Percentiles rank a stretch among this genome's conserved stretches.
These are phyloP conservation scores for Ascochyta koolunga DNA, from an alignment of 2,329 filamentous ascomycete genomes.

Conservation along the genomic window DNA sequence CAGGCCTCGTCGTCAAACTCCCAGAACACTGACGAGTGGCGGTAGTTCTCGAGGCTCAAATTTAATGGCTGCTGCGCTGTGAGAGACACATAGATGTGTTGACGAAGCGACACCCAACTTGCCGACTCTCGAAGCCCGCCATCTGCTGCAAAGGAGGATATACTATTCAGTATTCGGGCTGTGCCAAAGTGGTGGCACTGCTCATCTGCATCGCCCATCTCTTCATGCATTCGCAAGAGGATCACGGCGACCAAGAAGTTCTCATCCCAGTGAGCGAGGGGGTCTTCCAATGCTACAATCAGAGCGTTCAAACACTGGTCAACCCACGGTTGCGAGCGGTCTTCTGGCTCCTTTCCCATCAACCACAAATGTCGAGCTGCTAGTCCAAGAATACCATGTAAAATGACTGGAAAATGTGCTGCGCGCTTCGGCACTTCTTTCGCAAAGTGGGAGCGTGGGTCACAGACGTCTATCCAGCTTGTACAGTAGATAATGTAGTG, in stretches of 20 bases:
- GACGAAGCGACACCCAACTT: constrained; percentile 50
- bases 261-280: constrained; percentile 53
- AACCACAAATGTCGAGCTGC: constrained; percentile 55
- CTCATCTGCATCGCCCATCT: constrained; percentile 50
- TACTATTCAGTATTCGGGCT: constrained; percentile 47
- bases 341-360: constrained; percentile 46
- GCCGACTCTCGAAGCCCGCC: constrained; percentile 51
- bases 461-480: constrained; percentile 38
- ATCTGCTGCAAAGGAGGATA: constrained; percentile 46
- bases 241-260: constrained; percentile 57
- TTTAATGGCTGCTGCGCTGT: constrained; percentile 43
- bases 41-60: constrained; percentile 40
- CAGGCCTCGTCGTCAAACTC: constrained; percentile 39
- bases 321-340: constrained; percentile 54
- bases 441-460: constrained; percentile 46
- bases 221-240: constrained; percentile 57
- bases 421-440: constrained; percentile 56
- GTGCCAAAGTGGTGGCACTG: constrained; percentile 50
- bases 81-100: constrained; percentile 51
- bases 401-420: constrained; percentile 54
- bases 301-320: constrained; percentile 55
- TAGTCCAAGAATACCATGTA: constrained; percentile 56
- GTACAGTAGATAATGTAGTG: constrained; percentile 41
- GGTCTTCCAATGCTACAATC: constrained; percentile 53
- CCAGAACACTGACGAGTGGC: constrained; percentile 36